Conservation (phyloP, 768 basidiomycete genomes). For the Auriscalpium microsporum region DNA sequence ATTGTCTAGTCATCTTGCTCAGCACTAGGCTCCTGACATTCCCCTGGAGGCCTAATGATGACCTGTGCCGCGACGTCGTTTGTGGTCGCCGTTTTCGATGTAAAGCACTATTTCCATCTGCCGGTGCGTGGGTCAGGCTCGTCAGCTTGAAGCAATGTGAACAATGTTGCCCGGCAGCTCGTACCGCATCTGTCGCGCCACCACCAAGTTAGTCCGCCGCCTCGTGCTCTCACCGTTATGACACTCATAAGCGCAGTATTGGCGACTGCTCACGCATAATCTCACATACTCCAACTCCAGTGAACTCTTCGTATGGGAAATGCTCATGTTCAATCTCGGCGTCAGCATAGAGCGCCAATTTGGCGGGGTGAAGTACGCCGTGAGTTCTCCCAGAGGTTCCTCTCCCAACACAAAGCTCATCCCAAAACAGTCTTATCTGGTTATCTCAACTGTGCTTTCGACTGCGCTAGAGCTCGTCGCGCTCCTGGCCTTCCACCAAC, state of each 20-base stretch:
- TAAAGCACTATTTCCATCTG: constrained; percentile 84
- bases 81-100: constrained; percentile 66
- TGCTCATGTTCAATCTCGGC: constrained; percentile 65
- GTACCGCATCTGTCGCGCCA: constrained; percentile 85
- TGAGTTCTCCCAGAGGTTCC: constrained; percentile 29
- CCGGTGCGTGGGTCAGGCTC: constrained; percentile 38
- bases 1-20: neutral
- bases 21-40: neutral
- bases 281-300: constrained; percentile 77
- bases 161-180: constrained; percentile 35
- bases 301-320: constrained; percentile 69
- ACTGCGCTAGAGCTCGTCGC: constrained; percentile 60
- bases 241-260: constrained; percentile 48
- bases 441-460: constrained; percentile 57
- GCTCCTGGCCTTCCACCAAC: constrained; percentile 54
- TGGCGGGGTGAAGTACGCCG: constrained; percentile 82
- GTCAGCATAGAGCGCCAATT: constrained; percentile 77
- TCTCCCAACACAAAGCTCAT: neutral
- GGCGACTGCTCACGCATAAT: constrained; percentile 70
- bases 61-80: constrained; percentile 64
- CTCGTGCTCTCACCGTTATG: neutral
- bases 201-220: constrained; percentile 55
- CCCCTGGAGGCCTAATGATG: constrained; percentile 63
- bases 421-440: constrained; percentile 62
- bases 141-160: no score